phyloP scores from a whole-genome alignment of 2,329 filamentous ascomycete genomes.

The Botryotinia convoluta region DNA sequence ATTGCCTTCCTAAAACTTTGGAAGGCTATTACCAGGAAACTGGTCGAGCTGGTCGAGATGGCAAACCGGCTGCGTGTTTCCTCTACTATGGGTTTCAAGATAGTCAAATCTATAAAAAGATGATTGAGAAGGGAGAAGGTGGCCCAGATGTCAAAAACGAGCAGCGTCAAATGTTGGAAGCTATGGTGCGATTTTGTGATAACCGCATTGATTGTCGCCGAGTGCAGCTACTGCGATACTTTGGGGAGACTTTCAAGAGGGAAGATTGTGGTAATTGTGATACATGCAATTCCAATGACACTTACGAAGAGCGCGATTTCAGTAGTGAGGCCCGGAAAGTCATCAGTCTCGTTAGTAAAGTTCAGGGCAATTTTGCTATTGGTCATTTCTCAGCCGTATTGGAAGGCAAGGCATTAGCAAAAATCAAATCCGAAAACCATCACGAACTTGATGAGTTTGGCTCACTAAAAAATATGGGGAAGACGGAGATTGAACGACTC shows the following conservation, averaged over 20 bases:
- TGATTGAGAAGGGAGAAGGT: slow-evolving; percentile 82
- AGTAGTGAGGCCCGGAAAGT: slow-evolving; percentile 70
- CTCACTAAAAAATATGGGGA: slow-evolving; percentile 65
- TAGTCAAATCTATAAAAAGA: slow-evolving; percentile 66
- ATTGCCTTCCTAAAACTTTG: slow-evolving; percentile 87
- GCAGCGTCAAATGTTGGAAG: slow-evolving; percentile 79
- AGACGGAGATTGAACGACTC: slow-evolving; percentile 74
- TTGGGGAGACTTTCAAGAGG: slow-evolving; percentile 77
- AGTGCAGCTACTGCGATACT: slow-evolving; percentile 87
- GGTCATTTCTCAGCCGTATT: slow-evolving; percentile 83
- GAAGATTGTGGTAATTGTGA: slow-evolving; percentile 79
- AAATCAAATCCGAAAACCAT: slow-evolving; percentile 48
- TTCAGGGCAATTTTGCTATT: slow-evolving; percentile 64
- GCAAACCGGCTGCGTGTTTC: slow-evolving; percentile 81
- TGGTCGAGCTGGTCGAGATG: slow-evolving; percentile 89
- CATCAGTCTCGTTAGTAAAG: slow-evolving; percentile 62
- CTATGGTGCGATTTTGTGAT: slow-evolving; percentile 84
- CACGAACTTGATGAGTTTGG: slow-evolving; percentile 55
- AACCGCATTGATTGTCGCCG: slow-evolving; percentile 85
- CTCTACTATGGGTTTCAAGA: slow-evolving; percentile 85
- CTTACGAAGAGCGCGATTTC: slow-evolving; percentile 72
- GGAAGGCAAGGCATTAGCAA: slow-evolving; percentile 61
- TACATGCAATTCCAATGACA: slow-evolving; percentile 74
- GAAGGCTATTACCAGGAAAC: slow-evolving; percentile 99
- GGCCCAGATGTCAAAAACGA: slow-evolving; percentile 76